A percentile compares a stretch with the other conserved stretches of the same genome.
Evolutionary conservation across 805 yeast species (phyloP).

Genomic region (Pichia manshurica): DNA sequence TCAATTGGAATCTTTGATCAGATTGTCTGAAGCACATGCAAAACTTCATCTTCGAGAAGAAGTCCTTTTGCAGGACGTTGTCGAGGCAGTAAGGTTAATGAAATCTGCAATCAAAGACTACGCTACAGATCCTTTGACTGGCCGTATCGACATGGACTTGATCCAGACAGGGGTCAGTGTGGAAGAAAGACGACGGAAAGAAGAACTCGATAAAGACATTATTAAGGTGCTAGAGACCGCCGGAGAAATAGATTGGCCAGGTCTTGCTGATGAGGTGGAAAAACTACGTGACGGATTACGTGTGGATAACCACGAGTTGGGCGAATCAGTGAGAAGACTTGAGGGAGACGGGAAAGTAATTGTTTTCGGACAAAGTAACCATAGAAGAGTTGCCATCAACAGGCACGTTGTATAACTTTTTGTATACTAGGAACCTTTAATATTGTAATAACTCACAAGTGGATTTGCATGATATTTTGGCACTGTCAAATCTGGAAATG

Average conservation of each 20-base stretch:
- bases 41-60: slow-evolving; percentile 75
- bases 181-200: slow-evolving; percentile 73
- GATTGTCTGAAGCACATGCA: slow-evolving; percentile 95
- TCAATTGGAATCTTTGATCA: slow-evolving; percentile 92
- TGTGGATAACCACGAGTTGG: slow-evolving; percentile 66
- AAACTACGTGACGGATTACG: slow-evolving; percentile 34
- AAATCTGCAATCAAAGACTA: slow-evolving; percentile 93
- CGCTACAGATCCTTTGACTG: slow-evolving; percentile 96
- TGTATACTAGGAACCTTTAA: background rate
- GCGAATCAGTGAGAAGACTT: slow-evolving; percentile 60
- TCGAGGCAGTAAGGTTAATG: slow-evolving; percentile 89
- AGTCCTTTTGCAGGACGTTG: slow-evolving; percentile 78
- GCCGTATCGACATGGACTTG: slow-evolving; percentile 94
- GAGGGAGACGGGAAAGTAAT: slow-evolving; percentile 66
- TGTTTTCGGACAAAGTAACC: slow-evolving; percentile 66
- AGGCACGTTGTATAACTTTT: slow-evolving; percentile 12
- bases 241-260: slow-evolving; percentile 50
- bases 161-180: slow-evolving; percentile 94
- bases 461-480: too few relatives aligned
- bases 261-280: slow-evolving; percentile 54
- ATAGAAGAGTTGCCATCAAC: slow-evolving; percentile 48
- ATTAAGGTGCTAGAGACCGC: slow-evolving; percentile 46
- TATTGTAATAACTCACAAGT: too few relatives aligned
- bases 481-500: background rate
- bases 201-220: slow-evolving; percentile 63